Percentiles rank a stretch among this genome's conserved stretches.
These are phyloP conservation scores for Ricinus communis DNA, from an alignment of 345 rosid genomes.

Conservation along the genomic window DNA sequence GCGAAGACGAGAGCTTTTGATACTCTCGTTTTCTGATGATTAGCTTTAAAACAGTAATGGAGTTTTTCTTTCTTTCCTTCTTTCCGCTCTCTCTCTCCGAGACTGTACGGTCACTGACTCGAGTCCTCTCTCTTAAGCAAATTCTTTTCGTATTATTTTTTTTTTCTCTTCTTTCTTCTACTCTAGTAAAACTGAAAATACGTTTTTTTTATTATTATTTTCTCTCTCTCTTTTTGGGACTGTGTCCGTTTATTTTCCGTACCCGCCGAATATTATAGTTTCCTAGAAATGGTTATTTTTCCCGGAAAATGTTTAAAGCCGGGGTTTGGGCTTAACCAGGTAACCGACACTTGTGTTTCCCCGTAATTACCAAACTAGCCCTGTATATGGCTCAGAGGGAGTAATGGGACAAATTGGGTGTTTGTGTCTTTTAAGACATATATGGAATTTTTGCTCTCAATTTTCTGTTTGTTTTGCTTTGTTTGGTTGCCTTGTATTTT, in stretches of 20 bases:
- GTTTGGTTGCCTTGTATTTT: too few relatives aligned
- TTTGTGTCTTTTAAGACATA: not conserved
- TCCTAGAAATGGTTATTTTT: constrained; percentile 13
- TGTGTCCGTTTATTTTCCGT: constrained; percentile 9
- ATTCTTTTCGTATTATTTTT: too few relatives aligned
- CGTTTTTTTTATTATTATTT: too few relatives aligned
- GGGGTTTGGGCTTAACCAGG: constrained; percentile 13
- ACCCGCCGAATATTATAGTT: constrained; percentile 29
- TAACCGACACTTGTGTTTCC: constrained; percentile 32
- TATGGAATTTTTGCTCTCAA: too few relatives aligned
- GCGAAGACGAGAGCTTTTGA: constrained; percentile 2
- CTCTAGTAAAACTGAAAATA: not conserved
- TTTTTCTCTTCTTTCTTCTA: not conserved
- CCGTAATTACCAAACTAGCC: constrained; percentile 15
- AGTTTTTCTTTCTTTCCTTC: not conserved
- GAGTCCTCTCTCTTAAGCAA: not conserved
- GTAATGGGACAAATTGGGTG: not conserved
- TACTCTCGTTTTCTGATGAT: too few relatives aligned
- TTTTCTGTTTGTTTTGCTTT: too few relatives aligned
- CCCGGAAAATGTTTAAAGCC: constrained; percentile 18
- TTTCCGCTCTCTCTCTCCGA: not conserved
- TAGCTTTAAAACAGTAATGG: not conserved
- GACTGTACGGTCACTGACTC: constrained; percentile 7
- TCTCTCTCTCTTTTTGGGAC: too few relatives aligned
- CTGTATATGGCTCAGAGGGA: not conserved